Evolutionary conservation across 106 monocot genomes (phyloP), one percentile per base, ranked within the genome.

Genomic region (Allium cepa): DNA sequence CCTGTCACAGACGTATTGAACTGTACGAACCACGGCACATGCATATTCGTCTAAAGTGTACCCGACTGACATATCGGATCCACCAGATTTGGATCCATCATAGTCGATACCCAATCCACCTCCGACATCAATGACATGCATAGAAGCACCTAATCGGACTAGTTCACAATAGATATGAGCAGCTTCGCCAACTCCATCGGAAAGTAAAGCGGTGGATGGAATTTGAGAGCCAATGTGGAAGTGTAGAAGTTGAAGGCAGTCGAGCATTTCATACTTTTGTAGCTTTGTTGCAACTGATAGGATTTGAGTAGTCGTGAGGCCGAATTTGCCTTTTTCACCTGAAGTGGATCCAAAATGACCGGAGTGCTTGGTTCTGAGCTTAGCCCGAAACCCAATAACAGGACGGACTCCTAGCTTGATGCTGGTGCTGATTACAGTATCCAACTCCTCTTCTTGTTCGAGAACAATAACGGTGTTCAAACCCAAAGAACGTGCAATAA

Each of bases 191-290:
- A 90, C 82, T 7, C 85, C 89, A 22, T 85, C 85, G 0, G 82
- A 53, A 8, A 90, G 67, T 1, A 90, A 75, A 10, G 58, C 56
- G 26, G 66, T 90, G 47, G 85, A 78, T 1, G 89, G 89, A 69
- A 90, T 90, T 75, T 90, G 89, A 17, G 89, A 90, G 1, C 89
- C 89, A 61, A 90, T 90, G 71, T 90, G 89, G 67, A 90, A 90
- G 63, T 90, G 89, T 36, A 90, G 80, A 10, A 90, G 89, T 67
- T 85, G 89, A 47, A 90, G 89, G 73, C 89, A 90, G 62, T 90
- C 89, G 17, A 90, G 77, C 85, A 90, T 85, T 11, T 83, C 78
- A n/a, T 85, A 52, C 28, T 15, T 62, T 57, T 71, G 71, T 3
- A 90, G 85, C 69, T 74, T 82, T 59, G 57, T 79, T 11, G 76